A percentile compares a stretch with the other conserved stretches of the same genome.
These are phyloP conservation scores for Talaromyces sp. DNA, from an alignment of 2,329 filamentous ascomycete genomes.

Conservation along the genomic window DNA sequence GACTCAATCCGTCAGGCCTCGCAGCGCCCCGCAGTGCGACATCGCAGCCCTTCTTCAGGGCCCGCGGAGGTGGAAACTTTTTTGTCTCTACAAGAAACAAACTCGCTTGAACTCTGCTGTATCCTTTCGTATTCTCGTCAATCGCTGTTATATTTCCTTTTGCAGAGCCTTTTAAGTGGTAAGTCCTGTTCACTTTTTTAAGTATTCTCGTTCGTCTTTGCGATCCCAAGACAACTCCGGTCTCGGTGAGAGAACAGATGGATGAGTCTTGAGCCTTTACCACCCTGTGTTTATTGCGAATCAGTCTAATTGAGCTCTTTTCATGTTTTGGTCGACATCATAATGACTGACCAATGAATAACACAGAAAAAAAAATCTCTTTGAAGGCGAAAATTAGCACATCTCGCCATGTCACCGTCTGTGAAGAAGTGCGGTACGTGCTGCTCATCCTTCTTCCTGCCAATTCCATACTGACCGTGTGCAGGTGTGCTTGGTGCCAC, in stretches of 20 bases:
- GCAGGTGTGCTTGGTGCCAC: constrained; percentile 80
- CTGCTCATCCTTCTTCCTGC: background rate
- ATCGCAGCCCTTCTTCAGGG: constrained; percentile 25
- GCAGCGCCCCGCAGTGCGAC: constrained; percentile 21
- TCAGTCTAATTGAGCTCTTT: background rate
- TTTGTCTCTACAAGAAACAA: background rate
- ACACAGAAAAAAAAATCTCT: background rate
- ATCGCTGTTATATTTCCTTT: background rate
- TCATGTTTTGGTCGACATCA: background rate
- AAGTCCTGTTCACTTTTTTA: background rate
- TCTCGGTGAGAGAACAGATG: background rate
- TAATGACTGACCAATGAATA: background rate
- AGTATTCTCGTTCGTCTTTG: background rate
- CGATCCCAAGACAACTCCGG: background rate
- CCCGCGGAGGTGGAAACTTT: constrained; percentile 6
- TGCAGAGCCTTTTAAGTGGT: background rate
- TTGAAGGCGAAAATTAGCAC: background rate
- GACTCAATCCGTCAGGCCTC: constrained; percentile 21
- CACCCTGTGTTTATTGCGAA: background rate
- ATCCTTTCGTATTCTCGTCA: background rate
- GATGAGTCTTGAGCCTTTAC: background rate
- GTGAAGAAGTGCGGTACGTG: constrained; percentile 37
- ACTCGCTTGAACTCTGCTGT: background rate
- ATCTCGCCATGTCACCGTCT: constrained; percentile 20
- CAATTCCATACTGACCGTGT: background rate